Conservation (phyloP, 2,329 filamentous ascomycete species). For the Fusarium keratoplasticum region DNA sequence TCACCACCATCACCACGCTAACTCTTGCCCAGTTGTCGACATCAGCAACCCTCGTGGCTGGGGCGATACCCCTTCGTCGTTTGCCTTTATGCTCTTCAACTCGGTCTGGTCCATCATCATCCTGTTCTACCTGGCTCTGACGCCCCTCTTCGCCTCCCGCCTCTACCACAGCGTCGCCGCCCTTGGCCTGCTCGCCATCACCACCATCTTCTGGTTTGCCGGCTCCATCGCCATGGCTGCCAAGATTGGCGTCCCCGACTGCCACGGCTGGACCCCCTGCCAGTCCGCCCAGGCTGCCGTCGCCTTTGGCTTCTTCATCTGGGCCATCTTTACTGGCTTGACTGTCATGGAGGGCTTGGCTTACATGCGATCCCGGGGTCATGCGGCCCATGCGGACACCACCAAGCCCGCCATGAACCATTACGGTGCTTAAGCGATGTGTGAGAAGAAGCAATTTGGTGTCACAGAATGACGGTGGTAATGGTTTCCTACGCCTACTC, state of each 20-base stretch:
- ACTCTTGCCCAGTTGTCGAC: constrained; percentile 46
- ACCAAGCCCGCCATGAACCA: constrained; percentile 37
- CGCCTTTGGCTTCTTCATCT: constrained; percentile 75
- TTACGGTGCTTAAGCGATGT: constrained; percentile 23
- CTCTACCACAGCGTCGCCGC: constrained; percentile 74
- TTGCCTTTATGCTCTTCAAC: constrained; percentile 85
- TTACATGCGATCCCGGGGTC: constrained; percentile 55
- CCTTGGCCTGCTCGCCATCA: constrained; percentile 75
- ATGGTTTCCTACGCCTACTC: constrained; percentile 6
- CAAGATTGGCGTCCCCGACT: constrained; percentile 65
- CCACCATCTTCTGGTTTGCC: constrained; percentile 90
- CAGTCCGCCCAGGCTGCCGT: constrained; percentile 70
- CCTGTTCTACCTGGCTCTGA: constrained; percentile 76
- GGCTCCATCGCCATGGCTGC: constrained; percentile 83
- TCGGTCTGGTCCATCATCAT: constrained; percentile 80
- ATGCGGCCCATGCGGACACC: constrained; percentile 46
- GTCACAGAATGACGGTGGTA: constrained; percentile 1
- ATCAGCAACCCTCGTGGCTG: constrained; percentile 47
- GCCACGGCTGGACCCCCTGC: constrained; percentile 68
- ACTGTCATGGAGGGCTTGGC: constrained; percentile 60
- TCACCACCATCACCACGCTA: constrained; percentile 8
- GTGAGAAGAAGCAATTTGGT: not conserved
- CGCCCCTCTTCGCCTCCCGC: constrained; percentile 71
- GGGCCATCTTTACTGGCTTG: constrained; percentile 62
- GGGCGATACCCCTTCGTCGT: constrained; percentile 61